Evolutionary conservation across 768 basidiomycete species (phyloP).

Genomic region (Tulasnella sp.): DNA sequence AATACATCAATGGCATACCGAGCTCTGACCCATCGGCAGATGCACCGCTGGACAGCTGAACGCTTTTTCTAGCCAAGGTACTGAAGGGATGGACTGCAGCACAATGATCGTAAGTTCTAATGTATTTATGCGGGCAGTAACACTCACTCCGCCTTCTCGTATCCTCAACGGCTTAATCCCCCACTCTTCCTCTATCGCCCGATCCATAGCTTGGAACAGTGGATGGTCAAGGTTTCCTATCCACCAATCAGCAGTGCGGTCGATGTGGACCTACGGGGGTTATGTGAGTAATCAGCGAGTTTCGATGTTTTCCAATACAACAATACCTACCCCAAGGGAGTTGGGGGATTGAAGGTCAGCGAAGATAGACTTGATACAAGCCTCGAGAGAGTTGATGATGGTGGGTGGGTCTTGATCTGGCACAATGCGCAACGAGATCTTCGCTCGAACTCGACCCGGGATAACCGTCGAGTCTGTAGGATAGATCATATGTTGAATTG

Average conservation of each 20-base stretch:
- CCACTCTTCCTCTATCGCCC: constrained; percentile 81
- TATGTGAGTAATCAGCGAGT: neutral
- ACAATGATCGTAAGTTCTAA: neutral
- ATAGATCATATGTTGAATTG: neutral
- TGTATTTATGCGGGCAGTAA: neutral
- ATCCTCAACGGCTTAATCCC: constrained; percentile 74
- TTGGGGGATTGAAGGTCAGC: constrained; percentile 54
- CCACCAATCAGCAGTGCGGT: constrained; percentile 93
- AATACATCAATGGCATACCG: constrained; percentile 40
- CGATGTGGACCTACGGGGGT: constrained; percentile 51
- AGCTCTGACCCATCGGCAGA: constrained; percentile 87
- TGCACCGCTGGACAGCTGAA: constrained; percentile 85
- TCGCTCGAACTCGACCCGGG: constrained; percentile 70
- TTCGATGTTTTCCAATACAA: neutral
- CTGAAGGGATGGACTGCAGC: constrained; percentile 77
- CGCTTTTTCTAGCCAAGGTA: constrained; percentile 87
- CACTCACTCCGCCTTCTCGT: constrained; percentile 81
- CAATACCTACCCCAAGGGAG: constrained; percentile 44
- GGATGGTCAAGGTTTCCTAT: constrained; percentile 73
- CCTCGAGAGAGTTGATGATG: constrained; percentile 50
- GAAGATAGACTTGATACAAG: constrained; percentile 52
- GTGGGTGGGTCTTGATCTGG: constrained; percentile 79
- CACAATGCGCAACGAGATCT: constrained; percentile 85
- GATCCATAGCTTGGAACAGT: constrained; percentile 81
- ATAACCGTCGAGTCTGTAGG: constrained; percentile 74